These are phyloP conservation scores for Baorangia bicolor DNA, from an alignment of 768 basidiomycete genomes.

Conservation along the genomic window DNA sequence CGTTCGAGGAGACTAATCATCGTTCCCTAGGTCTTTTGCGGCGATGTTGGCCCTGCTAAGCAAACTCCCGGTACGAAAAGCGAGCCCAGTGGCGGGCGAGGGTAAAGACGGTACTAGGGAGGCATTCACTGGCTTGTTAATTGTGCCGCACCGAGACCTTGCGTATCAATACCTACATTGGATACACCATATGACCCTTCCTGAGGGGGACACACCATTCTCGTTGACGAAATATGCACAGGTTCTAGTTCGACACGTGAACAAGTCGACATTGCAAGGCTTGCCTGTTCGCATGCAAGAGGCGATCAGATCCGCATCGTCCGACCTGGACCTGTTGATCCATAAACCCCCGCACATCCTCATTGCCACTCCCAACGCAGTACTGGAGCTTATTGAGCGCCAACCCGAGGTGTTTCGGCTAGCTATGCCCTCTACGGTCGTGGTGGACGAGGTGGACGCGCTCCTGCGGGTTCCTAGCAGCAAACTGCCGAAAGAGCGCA, in stretches of 20 bases:
- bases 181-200: conserved; percentile 51
- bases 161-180: conserved; percentile 66
- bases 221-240: conserved; percentile 50
- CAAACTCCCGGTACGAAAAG: conserved; percentile 41
- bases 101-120: conserved; percentile 22
- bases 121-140: conserved; percentile 52
- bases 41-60: conserved; percentile 64
- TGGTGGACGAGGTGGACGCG: conserved; percentile 78
- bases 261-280: conserved; percentile 16
- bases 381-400: conserved; percentile 52
- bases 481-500: conserved; percentile 38
- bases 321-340: conserved; percentile 38
- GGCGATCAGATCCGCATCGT: conserved; percentile 25
- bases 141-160: conserved; percentile 74
- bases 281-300: conserved; percentile 29
- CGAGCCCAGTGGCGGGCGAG: conserved; percentile 10
- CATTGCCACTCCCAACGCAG: conserved; percentile 69
- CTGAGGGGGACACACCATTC: conserved; percentile 31
- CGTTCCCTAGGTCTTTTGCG: conserved; percentile 61
- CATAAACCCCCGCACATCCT: conserved; percentile 60
- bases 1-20: conserved; percentile 1
- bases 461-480: conserved; percentile 51
- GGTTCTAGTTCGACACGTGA: conserved; percentile 56
- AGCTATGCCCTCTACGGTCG: conserved; percentile 50
- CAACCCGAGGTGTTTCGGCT: conserved; percentile 47